Evolutionary conservation across 2,329 filamentous ascomycete species (phyloP).

Genomic region (Colletotrichum paranaense): DNA sequence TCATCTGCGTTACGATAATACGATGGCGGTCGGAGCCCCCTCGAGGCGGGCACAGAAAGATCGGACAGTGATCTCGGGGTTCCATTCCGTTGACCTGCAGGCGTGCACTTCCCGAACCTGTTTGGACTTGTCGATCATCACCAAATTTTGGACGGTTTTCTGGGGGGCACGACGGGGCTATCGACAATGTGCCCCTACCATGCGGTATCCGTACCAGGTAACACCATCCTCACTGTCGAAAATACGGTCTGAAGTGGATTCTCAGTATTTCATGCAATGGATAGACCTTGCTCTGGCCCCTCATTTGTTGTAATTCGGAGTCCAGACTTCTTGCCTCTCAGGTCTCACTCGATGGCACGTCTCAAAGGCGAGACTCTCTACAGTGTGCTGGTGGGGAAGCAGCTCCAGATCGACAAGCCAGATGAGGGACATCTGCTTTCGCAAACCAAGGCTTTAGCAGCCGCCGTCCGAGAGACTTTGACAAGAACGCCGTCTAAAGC

Average conservation of each 20-base stretch:
- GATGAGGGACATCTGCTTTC: not conserved
- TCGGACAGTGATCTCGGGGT: slow-evolving; percentile 12
- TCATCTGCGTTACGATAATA: not conserved
- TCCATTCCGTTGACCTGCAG: not conserved
- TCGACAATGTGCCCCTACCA: not conserved
- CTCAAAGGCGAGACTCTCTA: slow-evolving; percentile 8
- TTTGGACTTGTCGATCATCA: slow-evolving; percentile 14
- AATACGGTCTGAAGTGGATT: slow-evolving; percentile 6
- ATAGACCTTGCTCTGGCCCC: slow-evolving; percentile 1
- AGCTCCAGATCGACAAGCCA: not conserved
- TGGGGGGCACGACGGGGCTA: slow-evolving; percentile 3
- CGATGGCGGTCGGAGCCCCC: slow-evolving; percentile 3
- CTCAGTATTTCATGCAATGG: slow-evolving; percentile 4
- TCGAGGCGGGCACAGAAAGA: not conserved
- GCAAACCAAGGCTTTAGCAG: not conserved
- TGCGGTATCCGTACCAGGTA: not conserved
- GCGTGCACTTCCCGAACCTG: slow-evolving; percentile 3
- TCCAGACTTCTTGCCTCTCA: not conserved
- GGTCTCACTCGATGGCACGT: not conserved
- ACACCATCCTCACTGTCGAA: not conserved
- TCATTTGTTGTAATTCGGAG: slow-evolving; percentile 5
- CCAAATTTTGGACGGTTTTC: slow-evolving; percentile 9
- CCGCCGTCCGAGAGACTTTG: not conserved
- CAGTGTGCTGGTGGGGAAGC: not conserved
- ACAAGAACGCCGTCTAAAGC: not conserved